Base-by-base conservation (phyloP, 1,139 yeast genomes). In the Arxiozyma heterogenica region DNA sequence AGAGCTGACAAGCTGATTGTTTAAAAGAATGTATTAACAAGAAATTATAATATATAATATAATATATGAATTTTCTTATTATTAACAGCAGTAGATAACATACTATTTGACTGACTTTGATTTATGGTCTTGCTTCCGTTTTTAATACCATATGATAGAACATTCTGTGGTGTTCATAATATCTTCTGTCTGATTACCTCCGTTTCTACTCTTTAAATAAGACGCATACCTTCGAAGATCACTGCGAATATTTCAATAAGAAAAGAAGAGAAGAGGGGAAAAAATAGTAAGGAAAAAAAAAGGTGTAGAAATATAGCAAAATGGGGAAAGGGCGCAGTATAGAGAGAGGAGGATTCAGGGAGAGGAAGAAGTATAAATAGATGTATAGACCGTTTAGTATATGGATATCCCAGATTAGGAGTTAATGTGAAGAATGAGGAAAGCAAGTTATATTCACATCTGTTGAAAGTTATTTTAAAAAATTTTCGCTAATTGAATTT, bases 1-100 rank as follows among this genome's bases (percentile, higher is more conserved):
- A 67, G 68, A 55, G 74, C 67, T 41, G 62, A 61, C 54, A 50
- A 56, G 30, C 62, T 70, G 59, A 51, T 68, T 44, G 52, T 64
- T 50, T 67, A 55, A 55, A 45, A 47, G 53, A 21, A 21, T 18
- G 44, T 17, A n/a, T 7, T 21, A 42, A 42, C 22, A 41, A 17
- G 12, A 41, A 41, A 27, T 7, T 27, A 27, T 27, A 8, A 5
- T 27, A 27, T 27, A 27, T 23, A 23, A 23, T 23, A 23, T 23
- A 23, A 23, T 23, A 23, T 27, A 27, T 5, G 30, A 8, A 5
- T 27, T 5, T 27, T 27, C 9, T 27, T 5, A 27, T 11, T 27
- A 27, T 27, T 27, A 27, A 27, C 30, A 27, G 9, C 30, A 27
- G 8, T 27, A 11, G n/a, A 34, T 34, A 12, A 34, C 5, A 15